These are phyloP conservation scores for Microbotryum silenes-acaulis DNA, from an alignment of 1,284 basidiomycete genomes.

Conservation along the genomic window DNA sequence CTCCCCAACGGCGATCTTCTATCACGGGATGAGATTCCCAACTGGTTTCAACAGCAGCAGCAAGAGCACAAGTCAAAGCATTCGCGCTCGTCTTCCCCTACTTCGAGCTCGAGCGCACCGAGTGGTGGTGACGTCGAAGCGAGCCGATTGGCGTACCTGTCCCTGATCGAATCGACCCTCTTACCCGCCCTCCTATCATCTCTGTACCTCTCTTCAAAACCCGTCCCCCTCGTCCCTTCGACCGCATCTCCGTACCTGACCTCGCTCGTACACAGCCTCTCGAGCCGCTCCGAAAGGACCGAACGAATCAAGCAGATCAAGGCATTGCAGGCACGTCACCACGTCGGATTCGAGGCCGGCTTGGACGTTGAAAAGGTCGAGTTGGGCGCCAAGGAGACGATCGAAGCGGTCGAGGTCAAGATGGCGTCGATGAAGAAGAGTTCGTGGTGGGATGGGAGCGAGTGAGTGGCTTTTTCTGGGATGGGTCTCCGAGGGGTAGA, in stretches of 20 bases:
- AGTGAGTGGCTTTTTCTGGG: conserved; percentile 2
- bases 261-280: not conserved
- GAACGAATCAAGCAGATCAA: conserved; percentile 19
- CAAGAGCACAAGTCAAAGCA: not conserved
- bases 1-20: conserved; percentile 16
- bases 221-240: conserved; percentile 1
- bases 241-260: conserved; percentile 2
- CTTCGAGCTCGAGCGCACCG: not conserved
- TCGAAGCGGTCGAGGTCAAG: conserved; percentile 26
- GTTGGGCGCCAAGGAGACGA: conserved; percentile 18
- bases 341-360: conserved; percentile 5
- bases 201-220: conserved; percentile 16
- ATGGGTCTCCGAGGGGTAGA: too few species aligned
- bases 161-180: conserved; percentile 22
- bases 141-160: conserved; percentile 15
- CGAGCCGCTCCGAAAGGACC: conserved; percentile 2
- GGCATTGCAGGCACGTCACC: conserved; percentile 12
- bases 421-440: not conserved
- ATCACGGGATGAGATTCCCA: conserved; percentile 6
- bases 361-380: conserved; percentile 28
- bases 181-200: conserved; percentile 24
- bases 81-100: not conserved
- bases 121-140: conserved; percentile 5
- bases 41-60: not conserved
- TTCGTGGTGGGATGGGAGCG: conserved; percentile 16